Evolutionary conservation across 768 basidiomycete species (phyloP).

Genomic region (Lyophyllum shimeji): DNA sequence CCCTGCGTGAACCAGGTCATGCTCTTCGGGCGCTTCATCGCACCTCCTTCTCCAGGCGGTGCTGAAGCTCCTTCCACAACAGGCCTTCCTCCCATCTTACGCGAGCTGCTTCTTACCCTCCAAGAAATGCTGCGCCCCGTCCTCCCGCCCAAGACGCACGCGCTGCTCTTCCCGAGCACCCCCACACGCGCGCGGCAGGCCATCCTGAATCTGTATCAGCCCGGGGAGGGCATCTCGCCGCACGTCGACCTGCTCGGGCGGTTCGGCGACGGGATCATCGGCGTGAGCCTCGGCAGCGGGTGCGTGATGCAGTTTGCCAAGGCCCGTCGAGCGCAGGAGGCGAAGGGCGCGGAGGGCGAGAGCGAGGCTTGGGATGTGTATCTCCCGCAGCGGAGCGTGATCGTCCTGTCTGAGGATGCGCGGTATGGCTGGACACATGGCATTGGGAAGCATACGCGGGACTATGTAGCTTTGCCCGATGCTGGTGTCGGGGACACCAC

Average conservation of each 20-base stretch:
- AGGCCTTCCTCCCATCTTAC: conserved; percentile 58
- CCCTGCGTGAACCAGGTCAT: conserved; percentile 74
- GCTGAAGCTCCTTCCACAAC: conserved; percentile 15
- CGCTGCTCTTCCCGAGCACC: conserved; percentile 58
- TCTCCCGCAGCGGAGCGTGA: conserved; percentile 72
- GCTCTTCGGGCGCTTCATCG: conserved; percentile 66
- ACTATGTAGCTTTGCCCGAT: conserved; percentile 48
- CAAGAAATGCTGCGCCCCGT: conserved; percentile 45
- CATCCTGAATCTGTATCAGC: conserved; percentile 86
- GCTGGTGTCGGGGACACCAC: conserved; percentile 16
- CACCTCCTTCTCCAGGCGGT: conserved; percentile 1
- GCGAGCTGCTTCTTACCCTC: conserved; percentile 50
- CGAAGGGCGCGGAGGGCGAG: conserved; percentile 8
- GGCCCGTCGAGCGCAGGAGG: conserved; percentile 4
- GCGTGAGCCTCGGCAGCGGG: conserved; percentile 78
- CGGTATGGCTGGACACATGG: conserved; percentile 90
- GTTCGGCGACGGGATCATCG: conserved; percentile 89
- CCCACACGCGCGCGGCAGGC: conserved; percentile 67
- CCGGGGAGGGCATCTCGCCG: conserved; percentile 86
- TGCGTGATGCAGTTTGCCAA: conserved; percentile 79
- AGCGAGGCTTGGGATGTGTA: conserved; percentile 51
- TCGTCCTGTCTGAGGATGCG: conserved; percentile 79
- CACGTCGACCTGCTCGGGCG: conserved; percentile 85
- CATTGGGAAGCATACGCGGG: conserved; percentile 62
- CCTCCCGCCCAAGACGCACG: conserved; percentile 49